Evolutionary conservation across 208 protist genomes (phyloP), one percentile per base, ranked within the genome.

Genomic region (Novymonas esmeraldas): DNA sequence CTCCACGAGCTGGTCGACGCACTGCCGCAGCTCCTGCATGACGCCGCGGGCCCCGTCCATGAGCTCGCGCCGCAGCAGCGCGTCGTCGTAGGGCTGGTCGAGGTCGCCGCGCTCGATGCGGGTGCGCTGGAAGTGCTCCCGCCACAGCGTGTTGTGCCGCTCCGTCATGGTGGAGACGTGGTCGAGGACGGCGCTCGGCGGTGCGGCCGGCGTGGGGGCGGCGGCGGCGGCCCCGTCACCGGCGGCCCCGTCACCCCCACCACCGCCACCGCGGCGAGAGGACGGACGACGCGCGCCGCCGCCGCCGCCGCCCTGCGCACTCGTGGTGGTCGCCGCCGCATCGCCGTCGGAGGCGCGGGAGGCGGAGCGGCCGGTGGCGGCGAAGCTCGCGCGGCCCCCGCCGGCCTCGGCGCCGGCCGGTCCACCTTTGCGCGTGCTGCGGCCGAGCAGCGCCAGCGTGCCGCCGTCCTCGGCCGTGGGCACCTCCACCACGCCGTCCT

Each of bases 1-100:
- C 67, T 84, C 75, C 41, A 98, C 88, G n/a, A 97, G 81, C 79
- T 94, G 74, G 64, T 98, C 95, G 3, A 98, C 95, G 65, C 91
- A 85, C 51, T 62, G 66, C 31, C 97, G 89, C 44, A 98, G 72
- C 36, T 97, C 82, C 24, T 85, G 71, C 79, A 97, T 92, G 20
- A 98, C 79, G 13, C 95, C 96, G 20, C 82, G 79, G 3, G 91
- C 85, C 6, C 95, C 93, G 42, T 93, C 82, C 58, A 98, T 68
- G 20, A 98, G 79, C 72, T 97, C 79, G 48, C 85, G 70, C 24
- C 87, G 71, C 49, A 98, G 72, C 28, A 95, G 41, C 33, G 26
- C 59, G 59, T 81, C 79, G 64, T 98, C 96, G 39, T 81, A 82
- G 28, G 62, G 67, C 77, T 95, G 94, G 44, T 94, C 82, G 9